A percentile compares a stretch with the other conserved stretches of the same genome.
phyloP scores from a whole-genome alignment of 192 early-diverging fungal genomes.

The Coemansia javaensis region DNA sequence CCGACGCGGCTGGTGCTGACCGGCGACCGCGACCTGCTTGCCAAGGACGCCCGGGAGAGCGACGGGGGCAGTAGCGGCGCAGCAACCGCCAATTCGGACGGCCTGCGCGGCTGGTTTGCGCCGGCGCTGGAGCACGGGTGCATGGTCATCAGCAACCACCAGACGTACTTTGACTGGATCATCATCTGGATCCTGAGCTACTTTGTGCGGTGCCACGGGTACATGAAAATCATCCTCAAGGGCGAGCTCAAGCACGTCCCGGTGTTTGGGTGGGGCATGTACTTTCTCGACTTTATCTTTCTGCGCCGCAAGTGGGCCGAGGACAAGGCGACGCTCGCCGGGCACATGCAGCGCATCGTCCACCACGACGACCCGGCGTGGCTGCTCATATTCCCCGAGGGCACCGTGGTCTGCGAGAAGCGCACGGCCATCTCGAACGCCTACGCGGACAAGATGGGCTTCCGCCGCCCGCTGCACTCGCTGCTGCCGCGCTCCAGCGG shows the following conservation, averaged over 20 bases:
- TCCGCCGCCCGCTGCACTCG: constrained; percentile 59
- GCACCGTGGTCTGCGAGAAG: constrained; percentile 79
- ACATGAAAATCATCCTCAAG: constrained; percentile 90
- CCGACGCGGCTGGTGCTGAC: constrained; percentile 49
- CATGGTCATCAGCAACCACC: constrained; percentile 47
- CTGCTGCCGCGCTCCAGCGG: constrained; percentile 85
- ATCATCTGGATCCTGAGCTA: constrained; percentile 58
- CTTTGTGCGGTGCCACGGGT: constrained; percentile 67
- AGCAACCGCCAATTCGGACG: constrained; percentile 18
- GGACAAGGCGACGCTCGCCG: constrained; percentile 61
- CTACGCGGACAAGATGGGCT: constrained; percentile 67
- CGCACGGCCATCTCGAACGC: constrained; percentile 63
- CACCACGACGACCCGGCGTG: constrained; percentile 66
- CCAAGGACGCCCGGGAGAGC: neutral
- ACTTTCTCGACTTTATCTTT: constrained; percentile 91
- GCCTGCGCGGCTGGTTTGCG: constrained; percentile 26
- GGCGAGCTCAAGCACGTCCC: constrained; percentile 75
- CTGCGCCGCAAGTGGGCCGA: constrained; percentile 80
- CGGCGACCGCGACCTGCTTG: constrained; percentile 32
- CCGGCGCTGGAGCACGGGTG: constrained; percentile 39
- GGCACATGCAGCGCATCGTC: constrained; percentile 56
- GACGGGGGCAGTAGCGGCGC: constrained; percentile 13
- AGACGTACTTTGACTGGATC: constrained; percentile 52
- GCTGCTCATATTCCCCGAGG: constrained; percentile 95
- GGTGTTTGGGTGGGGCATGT: constrained; percentile 86